Conservation (phyloP, 225 moss, liverwort and hornwort species). For the Lunularia cruciata region DNA sequence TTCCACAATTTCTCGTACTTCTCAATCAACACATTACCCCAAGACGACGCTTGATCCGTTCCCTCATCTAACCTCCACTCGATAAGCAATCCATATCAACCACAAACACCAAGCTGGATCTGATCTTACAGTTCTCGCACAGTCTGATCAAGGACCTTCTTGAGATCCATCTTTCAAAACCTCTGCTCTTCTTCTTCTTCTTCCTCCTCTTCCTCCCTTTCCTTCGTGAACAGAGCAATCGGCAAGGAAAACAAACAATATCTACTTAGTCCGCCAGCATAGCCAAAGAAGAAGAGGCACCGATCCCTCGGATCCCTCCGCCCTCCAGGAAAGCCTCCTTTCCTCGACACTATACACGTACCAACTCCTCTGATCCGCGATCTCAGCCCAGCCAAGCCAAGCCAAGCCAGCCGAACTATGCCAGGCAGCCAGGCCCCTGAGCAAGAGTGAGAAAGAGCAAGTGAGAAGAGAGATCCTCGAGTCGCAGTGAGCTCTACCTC, state of each 20-base stretch:
- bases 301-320: too few relatives aligned
- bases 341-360: too few relatives aligned
- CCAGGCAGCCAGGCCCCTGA: background rate
- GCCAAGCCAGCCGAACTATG: slow-evolving; percentile 1
- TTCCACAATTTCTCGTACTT: background rate
- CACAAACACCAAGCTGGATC: background rate
- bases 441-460: too few relatives aligned
- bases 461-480: too few relatives aligned
- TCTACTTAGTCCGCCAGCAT: slow-evolving; percentile 21
- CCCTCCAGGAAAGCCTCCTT: too few relatives aligned
- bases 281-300: background rate
- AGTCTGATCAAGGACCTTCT: slow-evolving; percentile 99
- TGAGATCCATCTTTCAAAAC: slow-evolving; percentile 80
- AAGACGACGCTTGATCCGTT: background rate
- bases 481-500: too few relatives aligned
- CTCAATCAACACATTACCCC: background rate
- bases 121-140: slow-evolving; percentile 90
- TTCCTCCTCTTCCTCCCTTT: slow-evolving; percentile 12
- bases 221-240: background rate
- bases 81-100: background rate
- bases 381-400: background rate
- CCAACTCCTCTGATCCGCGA: slow-evolving; percentile 8
- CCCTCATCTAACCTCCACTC: too few relatives aligned
- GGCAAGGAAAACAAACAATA: slow-evolving; percentile 19
- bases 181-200: too few relatives aligned